These are phyloP conservation scores for Aureobasidium sp. DNA, from an alignment of 2,329 filamentous ascomycete genomes.

Conservation along the genomic window DNA sequence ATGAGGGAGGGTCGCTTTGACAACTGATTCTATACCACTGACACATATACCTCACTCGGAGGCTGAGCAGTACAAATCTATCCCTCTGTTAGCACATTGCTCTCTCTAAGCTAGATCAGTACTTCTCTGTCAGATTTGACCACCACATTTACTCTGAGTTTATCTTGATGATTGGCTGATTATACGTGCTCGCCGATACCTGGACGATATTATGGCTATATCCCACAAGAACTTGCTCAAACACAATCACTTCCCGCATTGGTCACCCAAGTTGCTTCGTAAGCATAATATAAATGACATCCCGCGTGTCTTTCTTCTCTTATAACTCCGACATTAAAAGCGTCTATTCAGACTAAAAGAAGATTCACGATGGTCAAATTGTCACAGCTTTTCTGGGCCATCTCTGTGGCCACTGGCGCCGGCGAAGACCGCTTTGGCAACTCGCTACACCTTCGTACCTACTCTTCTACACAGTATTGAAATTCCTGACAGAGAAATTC, in stretches of 20 bases:
- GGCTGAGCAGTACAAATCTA: neutral
- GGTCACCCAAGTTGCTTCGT: no score
- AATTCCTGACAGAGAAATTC: neutral
- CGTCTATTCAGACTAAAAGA: neutral
- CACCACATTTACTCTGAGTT: no score
- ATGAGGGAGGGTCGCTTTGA: conserved; percentile 61
- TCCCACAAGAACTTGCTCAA: neutral
- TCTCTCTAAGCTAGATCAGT: no score
- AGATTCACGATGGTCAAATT: neutral
- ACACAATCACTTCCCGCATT: neutral
- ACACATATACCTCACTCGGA: neutral
- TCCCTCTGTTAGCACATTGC: no score
- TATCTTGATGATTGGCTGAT: no score
- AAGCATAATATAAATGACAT: no score
- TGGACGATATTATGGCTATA: neutral
- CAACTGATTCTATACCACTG: conserved; percentile 32
- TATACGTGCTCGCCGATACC: no score
- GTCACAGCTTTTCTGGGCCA: neutral
- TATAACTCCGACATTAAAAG: no score
- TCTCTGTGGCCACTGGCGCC: neutral
- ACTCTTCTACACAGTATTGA: neutral
- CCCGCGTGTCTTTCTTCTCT: no score
- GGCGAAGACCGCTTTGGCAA: neutral
- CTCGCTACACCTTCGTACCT: neutral
- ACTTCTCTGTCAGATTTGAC: neutral